These are phyloP conservation scores for Curvularia eragrostidis DNA, from an alignment of 2,329 filamentous ascomycete genomes.

Conservation along the genomic window DNA sequence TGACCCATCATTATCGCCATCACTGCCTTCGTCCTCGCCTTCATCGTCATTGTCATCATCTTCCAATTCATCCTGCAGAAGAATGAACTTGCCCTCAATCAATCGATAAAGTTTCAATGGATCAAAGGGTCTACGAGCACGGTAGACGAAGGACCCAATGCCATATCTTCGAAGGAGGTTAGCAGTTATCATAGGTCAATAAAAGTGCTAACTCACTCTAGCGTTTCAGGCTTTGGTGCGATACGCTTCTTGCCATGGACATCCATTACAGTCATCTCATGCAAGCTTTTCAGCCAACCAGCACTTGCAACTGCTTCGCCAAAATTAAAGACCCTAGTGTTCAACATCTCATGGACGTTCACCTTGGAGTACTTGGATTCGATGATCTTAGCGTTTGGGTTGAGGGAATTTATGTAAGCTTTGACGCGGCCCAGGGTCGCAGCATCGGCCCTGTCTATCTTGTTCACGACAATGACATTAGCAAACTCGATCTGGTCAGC, in stretches of 20 bases:
- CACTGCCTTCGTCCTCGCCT: constrained; percentile 15
- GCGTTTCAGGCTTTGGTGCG: constrained; percentile 72
- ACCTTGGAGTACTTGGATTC: constrained; percentile 66
- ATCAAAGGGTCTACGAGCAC: constrained; percentile 57
- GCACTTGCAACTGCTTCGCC: constrained; percentile 68
- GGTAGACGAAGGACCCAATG: constrained; percentile 74
- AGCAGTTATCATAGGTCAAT: background rate
- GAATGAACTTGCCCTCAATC: constrained; percentile 54
- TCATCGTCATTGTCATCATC: constrained; percentile 47
- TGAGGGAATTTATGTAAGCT: constrained; percentile 66
- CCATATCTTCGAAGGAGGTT: constrained; percentile 59
- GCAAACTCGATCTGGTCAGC: constrained; percentile 81
- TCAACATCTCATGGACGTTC: constrained; percentile 68
- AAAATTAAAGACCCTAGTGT: constrained; percentile 70
- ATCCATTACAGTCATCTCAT: constrained; percentile 69
- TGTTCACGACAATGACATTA: constrained; percentile 75
- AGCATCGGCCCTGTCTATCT: constrained; percentile 66
- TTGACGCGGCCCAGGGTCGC: constrained; percentile 57
- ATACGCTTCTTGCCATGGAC: constrained; percentile 62
- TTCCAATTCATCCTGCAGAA: constrained; percentile 57
- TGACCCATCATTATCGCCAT: constrained; percentile 17
- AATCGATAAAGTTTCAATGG: constrained; percentile 51
- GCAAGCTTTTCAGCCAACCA: constrained; percentile 74
- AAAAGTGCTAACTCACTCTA: constrained; percentile 58
- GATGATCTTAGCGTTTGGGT: constrained; percentile 70